Evolutionary conservation across 1,284 basidiomycete genomes (phyloP).

Genomic region (Coniferiporia sulphurascens): DNA sequence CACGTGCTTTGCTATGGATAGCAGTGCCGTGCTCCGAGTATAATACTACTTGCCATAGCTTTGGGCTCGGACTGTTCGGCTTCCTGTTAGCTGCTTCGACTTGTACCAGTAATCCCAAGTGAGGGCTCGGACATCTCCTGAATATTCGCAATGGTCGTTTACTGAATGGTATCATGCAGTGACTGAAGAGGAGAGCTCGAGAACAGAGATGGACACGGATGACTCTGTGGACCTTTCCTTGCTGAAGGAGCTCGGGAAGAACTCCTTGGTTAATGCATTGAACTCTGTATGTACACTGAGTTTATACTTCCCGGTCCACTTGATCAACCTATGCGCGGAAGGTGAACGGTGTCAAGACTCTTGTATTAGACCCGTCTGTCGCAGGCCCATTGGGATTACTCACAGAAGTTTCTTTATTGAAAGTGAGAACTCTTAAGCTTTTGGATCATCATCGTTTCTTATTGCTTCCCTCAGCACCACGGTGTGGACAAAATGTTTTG

Average conservation of each 20-base stretch:
- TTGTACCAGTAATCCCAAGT: too few species aligned
- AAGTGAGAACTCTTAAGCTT: constrained; percentile 47
- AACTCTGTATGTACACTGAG: constrained; percentile 59
- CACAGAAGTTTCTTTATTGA: constrained; percentile 87
- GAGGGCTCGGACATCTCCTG: too few species aligned
- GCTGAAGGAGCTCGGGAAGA: constrained; percentile 73
- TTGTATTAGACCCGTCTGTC: constrained; percentile 85
- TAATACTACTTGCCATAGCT: too few species aligned
- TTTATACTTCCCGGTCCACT: background rate
- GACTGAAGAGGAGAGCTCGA: constrained; percentile 23
- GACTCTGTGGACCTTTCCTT: constrained; percentile 59
- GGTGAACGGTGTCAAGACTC: constrained; percentile 94
- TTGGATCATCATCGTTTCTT: background rate
- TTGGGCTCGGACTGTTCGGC: too few species aligned
- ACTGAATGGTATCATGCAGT: constrained; percentile 1
- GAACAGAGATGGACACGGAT: constrained; percentile 28
- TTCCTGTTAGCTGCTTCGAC: too few species aligned
- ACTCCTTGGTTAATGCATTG: constrained; percentile 72
- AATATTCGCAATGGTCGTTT: too few species aligned
- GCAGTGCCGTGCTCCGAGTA: too few species aligned
- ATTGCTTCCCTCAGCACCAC: constrained; percentile 65
- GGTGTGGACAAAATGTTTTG: constrained; percentile 99
- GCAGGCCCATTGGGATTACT: constrained; percentile 92
- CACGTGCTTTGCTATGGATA: too few species aligned
- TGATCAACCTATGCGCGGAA: constrained; percentile 29